Base-by-base conservation (phyloP, 345 rosid genomes). In the Syzygium aromaticum region DNA sequence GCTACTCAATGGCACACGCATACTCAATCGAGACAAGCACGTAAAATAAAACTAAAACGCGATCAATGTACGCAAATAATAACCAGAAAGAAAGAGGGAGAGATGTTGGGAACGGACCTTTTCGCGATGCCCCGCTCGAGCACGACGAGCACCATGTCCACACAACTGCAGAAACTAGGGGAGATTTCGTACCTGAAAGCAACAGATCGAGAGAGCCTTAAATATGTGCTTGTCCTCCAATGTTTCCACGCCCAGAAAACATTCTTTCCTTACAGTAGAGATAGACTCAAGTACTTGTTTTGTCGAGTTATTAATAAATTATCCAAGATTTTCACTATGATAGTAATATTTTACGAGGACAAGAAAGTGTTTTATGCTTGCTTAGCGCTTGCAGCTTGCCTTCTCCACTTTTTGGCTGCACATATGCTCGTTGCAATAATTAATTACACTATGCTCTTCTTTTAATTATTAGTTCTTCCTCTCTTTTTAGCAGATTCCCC, bases 1-100 rank as follows among this genome's bases (percentile, higher is more conserved):
- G 30, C 6, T 0, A 63, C 30, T 3, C 14, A 61, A 61, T 0
- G 1, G 67, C 30, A 2, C 6, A 27, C 0, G 38, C 10, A n/a
- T n/a, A 6, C 5, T n/a, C 4, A 7, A 63, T 63, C 33, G 7
- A 63, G 77, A 63, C 77, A n/a, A 13, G 40, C 21, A 28, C 6
- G 33, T 14, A 7, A 63, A 63, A 63, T 63, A 63, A 28, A 63
- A 15, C 77, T 63, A 63, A 5, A 28, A 63, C 21, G 8, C 77
- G 33, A 63, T 28, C 40, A 33, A 63, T 6, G 40, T 63, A 30
- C 38, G 30, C 40, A 15, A 28, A 14, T 28, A 40, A 40, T 4
- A 40, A 40, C 43, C 43, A 40, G 43, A 40, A 40, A 40, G 43
- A 40, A 40, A 40, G 43, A n/a, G 19, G 21, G 38, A 63, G 28